Base-by-base conservation (phyloP, 225 moss, liverwort and hornwort genomes). In the Pseudisothecium myosuroides region DNA sequence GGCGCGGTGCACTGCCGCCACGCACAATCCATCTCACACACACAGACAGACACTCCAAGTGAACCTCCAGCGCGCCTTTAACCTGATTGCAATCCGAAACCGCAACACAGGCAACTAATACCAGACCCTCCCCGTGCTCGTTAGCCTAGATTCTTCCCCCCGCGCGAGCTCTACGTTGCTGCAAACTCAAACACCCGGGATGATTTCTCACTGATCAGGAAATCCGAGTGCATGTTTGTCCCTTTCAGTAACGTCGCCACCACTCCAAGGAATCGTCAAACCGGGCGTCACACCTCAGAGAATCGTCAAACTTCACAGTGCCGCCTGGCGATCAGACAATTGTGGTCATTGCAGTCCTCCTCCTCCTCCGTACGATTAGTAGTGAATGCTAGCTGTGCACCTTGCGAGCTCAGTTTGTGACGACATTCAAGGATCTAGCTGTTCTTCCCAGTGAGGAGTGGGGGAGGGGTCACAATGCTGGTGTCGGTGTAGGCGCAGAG, bases 1-100 rank as follows among this genome's bases (percentile, higher is more conserved):
- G 92, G 84, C 83, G 93, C 94, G 72, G 95, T 85, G 56, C 94
- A 95, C 71, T 89, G 82, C 59, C 89, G 41, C 89, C 89, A 81
- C 62, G 89, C 54, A 63, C 84, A 89, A 81, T 88, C 88, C 88
- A 88, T 88, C 66, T n/a, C 64, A 9, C 61, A 24, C 55, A 41
- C 78, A 24, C 64, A 24, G 45, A 49, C 19, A 47, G 22, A 34
- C 47, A 62, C 63, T 82, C 83, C 26, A 65, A 17, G 50, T 47
- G 37, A 61, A 61, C 85, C 73, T 67, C 54, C 62, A 86, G 76
- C 50, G n/a, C 37, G 49, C 63, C 76, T 86, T 7, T 4, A 6
- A 72, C 34, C 37, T 22, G 63, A 76, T 64, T 64, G 62, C 49
- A 52, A 83, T 64, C 65, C 41, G 6, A 69, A 69, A 61, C 78